These are phyloP conservation scores for Polygonum aviculare DNA, from an alignment of 148 eudicot species.

Conservation along the genomic window DNA sequence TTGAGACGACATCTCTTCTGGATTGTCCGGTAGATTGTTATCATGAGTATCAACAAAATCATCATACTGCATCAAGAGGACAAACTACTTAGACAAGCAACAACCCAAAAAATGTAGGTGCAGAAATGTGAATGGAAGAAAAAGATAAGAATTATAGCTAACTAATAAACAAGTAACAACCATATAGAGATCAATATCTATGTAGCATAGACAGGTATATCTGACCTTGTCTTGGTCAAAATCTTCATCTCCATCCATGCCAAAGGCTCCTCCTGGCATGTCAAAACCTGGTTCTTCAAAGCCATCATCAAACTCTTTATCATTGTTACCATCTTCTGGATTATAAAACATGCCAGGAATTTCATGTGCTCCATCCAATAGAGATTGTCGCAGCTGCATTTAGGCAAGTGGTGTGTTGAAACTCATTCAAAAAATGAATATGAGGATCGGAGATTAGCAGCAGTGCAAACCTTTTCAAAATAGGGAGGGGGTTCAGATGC, in stretches of 20 bases:
- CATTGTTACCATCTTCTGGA: conserved; percentile 22
- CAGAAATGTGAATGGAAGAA: not conserved
- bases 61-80: conserved; percentile 40
- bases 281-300: conserved; percentile 55
- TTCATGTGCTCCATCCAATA: conserved; percentile 38
- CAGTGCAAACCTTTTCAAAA: conserved; percentile 60
- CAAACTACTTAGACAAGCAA: conserved; percentile 12
- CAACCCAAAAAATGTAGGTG: not conserved
- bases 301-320: conserved; percentile 50
- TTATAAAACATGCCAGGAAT: conserved; percentile 23
- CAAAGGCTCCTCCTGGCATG: conserved; percentile 40
- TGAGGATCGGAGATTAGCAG: not conserved
- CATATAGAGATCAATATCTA: not conserved
- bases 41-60: conserved; percentile 31
- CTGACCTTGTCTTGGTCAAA: conserved; percentile 45
- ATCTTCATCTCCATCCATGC: conserved; percentile 43
- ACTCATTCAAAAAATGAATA: not conserved
- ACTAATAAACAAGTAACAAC: not conserved
- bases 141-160: not conserved
- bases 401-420: not conserved
- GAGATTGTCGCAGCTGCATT: conserved; percentile 72
- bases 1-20: conserved; percentile 47
- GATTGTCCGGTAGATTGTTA: conserved; percentile 20
- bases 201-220: not conserved
- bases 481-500: conserved; percentile 44